Conservation (phyloP, 495 filamentous ascomycete species). For the Penicillium salamii region DNA sequence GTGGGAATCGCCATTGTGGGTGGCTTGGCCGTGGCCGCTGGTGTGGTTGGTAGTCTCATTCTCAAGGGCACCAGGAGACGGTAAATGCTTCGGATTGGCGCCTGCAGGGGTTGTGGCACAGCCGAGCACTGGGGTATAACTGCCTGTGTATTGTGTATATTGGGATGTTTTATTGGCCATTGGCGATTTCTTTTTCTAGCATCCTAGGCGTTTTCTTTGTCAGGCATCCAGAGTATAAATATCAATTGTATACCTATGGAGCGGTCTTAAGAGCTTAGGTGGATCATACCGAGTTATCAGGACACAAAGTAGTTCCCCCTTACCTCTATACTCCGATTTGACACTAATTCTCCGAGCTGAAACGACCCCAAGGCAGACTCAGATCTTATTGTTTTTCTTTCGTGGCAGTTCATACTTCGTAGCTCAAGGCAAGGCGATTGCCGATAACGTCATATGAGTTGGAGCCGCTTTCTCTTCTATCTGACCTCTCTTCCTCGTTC, state of each 20-base stretch:
- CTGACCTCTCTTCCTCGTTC: neutral
- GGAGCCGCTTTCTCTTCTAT: neutral
- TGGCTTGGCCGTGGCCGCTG: slow-evolving; percentile 87
- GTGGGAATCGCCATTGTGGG: slow-evolving; percentile 96
- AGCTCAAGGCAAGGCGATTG: neutral
- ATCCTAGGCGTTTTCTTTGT: neutral
- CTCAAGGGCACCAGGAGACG: slow-evolving; percentile 66
- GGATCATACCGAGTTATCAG: too few relatives aligned
- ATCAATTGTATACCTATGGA: too few relatives aligned
- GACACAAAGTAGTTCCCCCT: neutral
- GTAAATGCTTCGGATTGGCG: slow-evolving; percentile 22
- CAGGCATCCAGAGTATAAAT: too few relatives aligned
- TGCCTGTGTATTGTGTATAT: slow-evolving; percentile 5
- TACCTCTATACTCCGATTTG: neutral
- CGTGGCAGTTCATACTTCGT: too few relatives aligned
- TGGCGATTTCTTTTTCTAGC: slow-evolving; percentile 2
- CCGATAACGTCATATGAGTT: slow-evolving; percentile 4
- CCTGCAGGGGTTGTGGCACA: slow-evolving; percentile 24
- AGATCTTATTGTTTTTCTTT: too few relatives aligned
- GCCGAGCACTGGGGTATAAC: slow-evolving; percentile 3
- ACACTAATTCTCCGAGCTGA: neutral
- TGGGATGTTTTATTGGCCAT: slow-evolving; percentile 5
- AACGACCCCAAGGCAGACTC: too few relatives aligned
- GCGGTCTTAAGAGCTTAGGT: too few relatives aligned
- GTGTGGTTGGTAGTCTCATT: slow-evolving; percentile 84